Percentiles rank a stretch among this genome's conserved stretches.
Conservation (phyloP, 2,329 filamentous ascomycete genomes). For the Exophiala calicioides region DNA sequence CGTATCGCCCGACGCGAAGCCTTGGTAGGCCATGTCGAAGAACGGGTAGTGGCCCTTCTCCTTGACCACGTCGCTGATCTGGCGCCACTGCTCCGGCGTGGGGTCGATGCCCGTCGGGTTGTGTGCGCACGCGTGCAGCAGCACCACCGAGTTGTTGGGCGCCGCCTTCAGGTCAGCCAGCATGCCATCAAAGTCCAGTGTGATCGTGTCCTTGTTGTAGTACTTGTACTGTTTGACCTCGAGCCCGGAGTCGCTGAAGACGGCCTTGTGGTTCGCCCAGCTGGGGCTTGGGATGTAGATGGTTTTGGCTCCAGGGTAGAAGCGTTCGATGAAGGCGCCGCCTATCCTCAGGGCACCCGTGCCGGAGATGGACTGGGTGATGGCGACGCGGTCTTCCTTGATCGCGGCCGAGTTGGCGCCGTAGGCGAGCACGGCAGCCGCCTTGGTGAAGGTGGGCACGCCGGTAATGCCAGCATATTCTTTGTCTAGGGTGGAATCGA, state of each 20-base stretch:
- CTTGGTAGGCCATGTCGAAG: constrained; percentile 99
- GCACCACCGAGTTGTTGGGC: constrained; percentile 81
- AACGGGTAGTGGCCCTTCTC: constrained; percentile 86
- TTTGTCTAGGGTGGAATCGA: constrained; percentile 71
- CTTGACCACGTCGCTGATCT: constrained; percentile 86
- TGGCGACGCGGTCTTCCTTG: constrained; percentile 73
- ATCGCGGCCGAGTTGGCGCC: constrained; percentile 76
- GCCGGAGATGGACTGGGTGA: constrained; percentile 97
- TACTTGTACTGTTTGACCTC: constrained; percentile 95
- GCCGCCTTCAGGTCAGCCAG: constrained; percentile 85
- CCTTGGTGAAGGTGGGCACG: constrained; percentile 89
- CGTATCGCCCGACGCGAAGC: constrained; percentile 90
- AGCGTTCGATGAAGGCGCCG: constrained; percentile 86
- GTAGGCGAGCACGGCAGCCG: constrained; percentile 88
- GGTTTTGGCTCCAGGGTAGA: constrained; percentile 88
- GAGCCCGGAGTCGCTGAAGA: constrained; percentile 91
- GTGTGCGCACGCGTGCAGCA: constrained; percentile 96
- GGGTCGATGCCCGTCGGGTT: constrained; percentile 98
- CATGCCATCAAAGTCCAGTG: constrained; percentile 94
- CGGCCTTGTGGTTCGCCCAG: constrained; percentile 97
- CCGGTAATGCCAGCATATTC: constrained; percentile 74
- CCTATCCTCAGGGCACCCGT: constrained; percentile 95
- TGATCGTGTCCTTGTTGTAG: constrained; percentile 99
- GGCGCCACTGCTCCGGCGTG: constrained; percentile 84
- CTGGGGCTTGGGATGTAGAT: constrained; percentile 96